Evolutionary conservation across 2,329 filamentous ascomycete genomes (phyloP), one percentile per base, ranked within the genome.

Genomic region (Lasiodiplodia sp.): DNA sequence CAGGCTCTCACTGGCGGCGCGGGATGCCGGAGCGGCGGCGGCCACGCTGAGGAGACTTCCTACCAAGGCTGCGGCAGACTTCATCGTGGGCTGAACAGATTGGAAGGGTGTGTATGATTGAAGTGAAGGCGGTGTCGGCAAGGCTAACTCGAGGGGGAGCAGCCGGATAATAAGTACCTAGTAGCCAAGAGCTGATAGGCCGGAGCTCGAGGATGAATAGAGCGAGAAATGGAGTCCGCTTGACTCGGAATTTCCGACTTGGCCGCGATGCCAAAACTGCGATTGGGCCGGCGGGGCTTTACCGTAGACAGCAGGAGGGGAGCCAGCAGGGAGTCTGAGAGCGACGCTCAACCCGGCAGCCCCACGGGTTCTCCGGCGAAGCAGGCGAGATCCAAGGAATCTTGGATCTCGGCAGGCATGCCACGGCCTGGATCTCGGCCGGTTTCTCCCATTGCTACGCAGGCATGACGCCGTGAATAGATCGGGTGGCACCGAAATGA

Each of bases 1-100:
- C 3, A 74, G 70, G 60, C 58, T 56, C 11, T 37, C 28, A 52
- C 34, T 49, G 8, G n/a, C 37, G 21, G 47, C 31, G 14, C 40
- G 38, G 4, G 53, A 44, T 8, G 44, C 21, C 11, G 66, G 56
- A 5, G 66, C 47, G 4, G 66, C 56, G 8, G 47, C 25, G 18
- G 21, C 34, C 12, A 53, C 38, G 25, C 58, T 38, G 37, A 53
- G 21, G 38, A 65, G 49, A 3, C 57, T 57, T 10, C 56, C 57
- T 11, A 49, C 51, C 25, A 65, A n/a, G 14, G 55, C 25, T n/a
- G 38, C 25, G 25, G 60, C 38, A 18, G 60, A 64, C 60, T 65
- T 68, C 67, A 68, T 68, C 40, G 18, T 23, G 37, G 25, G 11
- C 21, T 4, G 12, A 12, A 23, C 31, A 34, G 31, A 34, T 34